Evolutionary conservation across 805 yeast species (phyloP), one percentile per base, ranked within the genome.

Genomic region (Pichia manshurica): DNA sequence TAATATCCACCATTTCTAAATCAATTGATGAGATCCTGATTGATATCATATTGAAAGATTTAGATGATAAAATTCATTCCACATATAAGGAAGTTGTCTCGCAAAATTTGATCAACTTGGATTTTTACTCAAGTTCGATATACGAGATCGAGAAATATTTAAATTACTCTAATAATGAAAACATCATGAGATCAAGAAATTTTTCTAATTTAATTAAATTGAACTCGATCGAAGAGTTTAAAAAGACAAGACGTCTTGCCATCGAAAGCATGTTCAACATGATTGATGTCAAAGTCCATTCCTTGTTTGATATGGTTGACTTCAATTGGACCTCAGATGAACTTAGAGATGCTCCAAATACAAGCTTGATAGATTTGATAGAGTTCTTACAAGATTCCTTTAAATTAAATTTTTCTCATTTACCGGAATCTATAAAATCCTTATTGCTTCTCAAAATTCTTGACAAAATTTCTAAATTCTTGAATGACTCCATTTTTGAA

Each of bases 61-160:
- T 86, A 42, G 73, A 77, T 48, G 72, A 74, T 13, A 79, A 81
- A 51, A 74, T 84, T 42, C 75, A 79, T 54, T 75, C 89, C 2
- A 78, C 83, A 12, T 85, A 89, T 52, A 86, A 95, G 60, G 98
- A 91, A 64, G 90, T 88, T 55, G 77, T 88, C 23, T 84, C 96
- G 0, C 98, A 93, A 68, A 87, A 87, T 55, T 73, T 87, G 55
- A 84, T 93, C 49, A 89, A 93, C 62, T 69, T 91, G 57, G 96
- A 91, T 61, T 87, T 86, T 62, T 91, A 90, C 63, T 74, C 86
- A 37, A 79, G 74, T 56, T 87, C 95, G 47, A 77, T 90, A 9
- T 71, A 72, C 45, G 89, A 84, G 61, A 72, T 91, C 42, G 82
- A 80, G n/a, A 68, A 69, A 44, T 58, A 69, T 48, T 42, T 64